These are phyloP conservation scores for Podospora tetraspora DNA, from an alignment of 495 filamentous ascomycete genomes.

Conservation along the genomic window DNA sequence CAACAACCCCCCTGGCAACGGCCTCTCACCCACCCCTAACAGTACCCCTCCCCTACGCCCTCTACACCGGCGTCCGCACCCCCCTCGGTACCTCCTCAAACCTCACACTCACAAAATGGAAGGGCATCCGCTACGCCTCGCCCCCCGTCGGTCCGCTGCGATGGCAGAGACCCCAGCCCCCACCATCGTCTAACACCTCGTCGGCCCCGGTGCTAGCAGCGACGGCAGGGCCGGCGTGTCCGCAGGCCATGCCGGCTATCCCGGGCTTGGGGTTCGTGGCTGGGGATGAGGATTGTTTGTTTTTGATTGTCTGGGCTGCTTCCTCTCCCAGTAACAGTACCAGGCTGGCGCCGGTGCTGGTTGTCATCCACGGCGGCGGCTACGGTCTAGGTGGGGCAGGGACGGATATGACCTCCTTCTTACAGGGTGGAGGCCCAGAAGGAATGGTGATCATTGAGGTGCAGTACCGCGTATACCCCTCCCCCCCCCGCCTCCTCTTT, in stretches of 20 bases:
- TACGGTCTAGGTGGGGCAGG: conserved; percentile 34
- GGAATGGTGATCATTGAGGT: conserved; percentile 29
- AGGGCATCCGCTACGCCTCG: conserved; percentile 37
- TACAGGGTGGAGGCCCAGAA: conserved; percentile 16
- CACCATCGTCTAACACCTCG: no score
- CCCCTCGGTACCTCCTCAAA: not conserved
- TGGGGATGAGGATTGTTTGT: conserved; percentile 38
- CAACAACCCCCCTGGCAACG: no score
- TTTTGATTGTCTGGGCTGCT: conserved; percentile 37
- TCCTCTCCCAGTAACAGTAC: no score
- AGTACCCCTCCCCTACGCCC: not conserved
- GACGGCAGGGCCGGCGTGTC: conserved; percentile 11
- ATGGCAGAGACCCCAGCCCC: conserved; percentile 32
- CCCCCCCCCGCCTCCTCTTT: conserved; percentile 23
- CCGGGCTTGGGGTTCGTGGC: conserved; percentile 9
- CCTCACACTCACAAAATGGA: conserved; percentile 11
- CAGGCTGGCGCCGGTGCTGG: conserved; percentile 33
- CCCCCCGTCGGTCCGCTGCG: conserved; percentile 27
- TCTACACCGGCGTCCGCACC: conserved; percentile 3
- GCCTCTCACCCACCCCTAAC: not conserved
- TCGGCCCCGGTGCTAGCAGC: not conserved
- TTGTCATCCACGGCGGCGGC: conserved; percentile 42
- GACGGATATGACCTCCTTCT: conserved; percentile 25
- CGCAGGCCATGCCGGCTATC: conserved; percentile 13
- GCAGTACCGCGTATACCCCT: conserved; percentile 25